phyloP scores from a whole-genome alignment of 2,329 filamentous ascomycete species.

The Cryphonectria radicalis region DNA sequence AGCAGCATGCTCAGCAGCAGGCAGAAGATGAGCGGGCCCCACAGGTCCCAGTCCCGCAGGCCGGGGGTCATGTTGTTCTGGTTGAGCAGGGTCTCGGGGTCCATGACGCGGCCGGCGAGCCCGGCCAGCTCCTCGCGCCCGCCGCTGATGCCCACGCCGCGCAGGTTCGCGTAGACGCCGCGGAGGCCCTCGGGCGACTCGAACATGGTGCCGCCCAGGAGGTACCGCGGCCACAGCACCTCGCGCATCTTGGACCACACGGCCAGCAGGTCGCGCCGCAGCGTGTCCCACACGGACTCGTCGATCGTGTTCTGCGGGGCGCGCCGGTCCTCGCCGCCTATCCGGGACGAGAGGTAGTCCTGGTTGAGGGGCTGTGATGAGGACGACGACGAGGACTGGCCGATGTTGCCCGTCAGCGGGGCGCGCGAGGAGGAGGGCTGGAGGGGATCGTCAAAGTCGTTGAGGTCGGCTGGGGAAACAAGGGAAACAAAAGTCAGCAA shows the following conservation, averaged over 20 bases:
- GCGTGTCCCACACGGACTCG: slow-evolving; percentile 96
- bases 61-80: slow-evolving; percentile 83
- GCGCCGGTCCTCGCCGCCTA: slow-evolving; percentile 89
- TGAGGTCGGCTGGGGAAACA: slow-evolving; percentile 69
- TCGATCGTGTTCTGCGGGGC: slow-evolving; percentile 94
- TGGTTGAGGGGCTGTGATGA: slow-evolving; percentile 61
- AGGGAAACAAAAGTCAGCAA: background rate
- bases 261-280: slow-evolving; percentile 86
- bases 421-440: slow-evolving; percentile 70
- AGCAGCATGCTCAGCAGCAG: slow-evolving; percentile 85
- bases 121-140: slow-evolving; percentile 66
- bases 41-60: slow-evolving; percentile 95
- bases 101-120: slow-evolving; percentile 64
- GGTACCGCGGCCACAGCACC: slow-evolving; percentile 93
- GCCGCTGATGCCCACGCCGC: slow-evolving; percentile 61
- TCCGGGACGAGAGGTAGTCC: slow-evolving; percentile 83
- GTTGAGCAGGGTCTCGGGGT: slow-evolving; percentile 62
- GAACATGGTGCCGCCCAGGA: slow-evolving; percentile 74
- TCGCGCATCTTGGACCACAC: slow-evolving; percentile 99
- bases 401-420: slow-evolving; percentile 84
- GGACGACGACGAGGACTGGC: slow-evolving; percentile 58
- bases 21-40: slow-evolving; percentile 96
- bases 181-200: slow-evolving; percentile 58
- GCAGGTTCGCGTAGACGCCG: slow-evolving; percentile 65
- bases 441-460: slow-evolving; percentile 91